Conservation (phyloP, 768 basidiomycete genomes). For the Agaricus blazei region DNA sequence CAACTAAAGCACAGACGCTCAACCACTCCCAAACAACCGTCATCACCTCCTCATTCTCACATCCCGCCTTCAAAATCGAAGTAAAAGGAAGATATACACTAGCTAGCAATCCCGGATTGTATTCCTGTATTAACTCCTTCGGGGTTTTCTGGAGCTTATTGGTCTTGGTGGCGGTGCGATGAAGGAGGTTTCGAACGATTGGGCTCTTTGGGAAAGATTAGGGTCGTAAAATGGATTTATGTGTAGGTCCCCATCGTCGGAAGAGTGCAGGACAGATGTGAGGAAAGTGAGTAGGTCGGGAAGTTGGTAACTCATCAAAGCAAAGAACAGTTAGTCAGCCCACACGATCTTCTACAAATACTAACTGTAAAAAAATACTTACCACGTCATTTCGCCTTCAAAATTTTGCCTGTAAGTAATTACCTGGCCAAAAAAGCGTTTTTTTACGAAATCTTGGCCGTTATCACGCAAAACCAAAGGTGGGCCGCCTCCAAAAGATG, state of each 20-base stretch:
- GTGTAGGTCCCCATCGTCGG: slow-evolving; percentile 4
- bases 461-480: no score
- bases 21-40: slow-evolving; percentile 3
- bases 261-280: background rate
- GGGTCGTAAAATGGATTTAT: slow-evolving; percentile 2
- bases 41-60: background rate
- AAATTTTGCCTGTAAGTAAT: no score
- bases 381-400: no score
- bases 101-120: slow-evolving; percentile 5
- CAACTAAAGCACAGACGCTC: background rate
- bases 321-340: background rate
- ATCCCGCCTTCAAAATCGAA: background rate
- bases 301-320: slow-evolving; percentile 8
- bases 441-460: no score
- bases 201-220: background rate
- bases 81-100: slow-evolving; percentile 1
- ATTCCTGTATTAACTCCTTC: background rate
- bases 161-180: background rate
- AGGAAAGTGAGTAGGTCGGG: slow-evolving; percentile 6
- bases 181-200: background rate
- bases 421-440: no score
- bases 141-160: background rate
- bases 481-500: no score
- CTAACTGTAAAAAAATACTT: no score
- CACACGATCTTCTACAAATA: no score